Percentiles rank a stretch among this genome's conserved stretches.
Evolutionary conservation across 2,329 filamentous ascomycete genomes (phyloP).

Genomic region (Calonectria multiphialidica): DNA sequence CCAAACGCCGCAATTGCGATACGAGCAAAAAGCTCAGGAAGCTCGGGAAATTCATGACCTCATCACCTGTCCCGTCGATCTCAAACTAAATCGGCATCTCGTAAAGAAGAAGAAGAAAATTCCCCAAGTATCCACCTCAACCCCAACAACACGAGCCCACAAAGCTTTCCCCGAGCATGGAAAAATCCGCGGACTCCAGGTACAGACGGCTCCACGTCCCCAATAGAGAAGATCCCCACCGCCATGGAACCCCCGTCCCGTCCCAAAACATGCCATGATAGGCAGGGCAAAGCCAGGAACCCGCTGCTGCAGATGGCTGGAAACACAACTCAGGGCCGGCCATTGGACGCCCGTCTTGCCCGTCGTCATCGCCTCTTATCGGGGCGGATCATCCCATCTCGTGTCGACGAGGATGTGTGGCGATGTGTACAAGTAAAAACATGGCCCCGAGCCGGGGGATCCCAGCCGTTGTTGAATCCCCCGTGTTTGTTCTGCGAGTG

Average conservation of each 20-base stretch:
- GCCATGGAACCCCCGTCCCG: neutral
- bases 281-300: conserved; percentile 20
- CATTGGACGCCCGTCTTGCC: conserved; percentile 1
- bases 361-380: conserved; percentile 7
- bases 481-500: conserved; percentile 1
- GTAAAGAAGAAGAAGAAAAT: neutral
- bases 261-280: conserved; percentile 13
- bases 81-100: neutral
- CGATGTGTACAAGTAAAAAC: conserved; percentile 12
- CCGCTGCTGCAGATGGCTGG: neutral
- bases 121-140: neutral
- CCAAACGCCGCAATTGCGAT: neutral
- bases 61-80: neutral
- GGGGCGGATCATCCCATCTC: conserved; percentile 20
- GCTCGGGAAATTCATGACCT: neutral
- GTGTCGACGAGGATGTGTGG: neutral
- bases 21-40: neutral
- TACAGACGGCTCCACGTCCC: neutral
- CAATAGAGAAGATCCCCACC: conserved; percentile 12
- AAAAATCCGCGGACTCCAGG: conserved; percentile 2
- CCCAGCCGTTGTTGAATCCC: neutral
- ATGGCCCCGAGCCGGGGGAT: conserved; percentile 2
- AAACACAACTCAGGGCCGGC: neutral
- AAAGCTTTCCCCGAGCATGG: neutral
- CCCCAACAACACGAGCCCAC: neutral